These are phyloP conservation scores for Penicillium argentinense DNA, from an alignment of 495 filamentous ascomycete genomes.

Conservation along the genomic window DNA sequence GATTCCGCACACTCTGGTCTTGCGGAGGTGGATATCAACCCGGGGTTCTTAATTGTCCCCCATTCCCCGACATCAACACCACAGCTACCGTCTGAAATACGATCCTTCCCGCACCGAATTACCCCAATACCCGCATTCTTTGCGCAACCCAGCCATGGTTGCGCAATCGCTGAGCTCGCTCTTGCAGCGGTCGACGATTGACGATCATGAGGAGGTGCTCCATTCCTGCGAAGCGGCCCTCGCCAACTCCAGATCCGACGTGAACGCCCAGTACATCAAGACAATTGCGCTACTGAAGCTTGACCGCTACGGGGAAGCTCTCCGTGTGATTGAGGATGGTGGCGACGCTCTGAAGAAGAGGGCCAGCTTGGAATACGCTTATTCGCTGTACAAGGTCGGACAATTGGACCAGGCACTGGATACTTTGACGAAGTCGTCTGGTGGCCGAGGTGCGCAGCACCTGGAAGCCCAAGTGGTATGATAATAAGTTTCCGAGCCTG, in stretches of 20 bases:
- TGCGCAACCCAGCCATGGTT: slow-evolving; percentile 35
- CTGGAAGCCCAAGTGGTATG: slow-evolving; percentile 83
- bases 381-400: slow-evolving; percentile 88
- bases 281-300: slow-evolving; percentile 87
- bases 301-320: slow-evolving; percentile 88
- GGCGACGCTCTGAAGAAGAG: slow-evolving; percentile 64
- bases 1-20: slow-evolving; percentile 29
- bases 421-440: slow-evolving; percentile 49
- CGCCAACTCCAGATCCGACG: slow-evolving; percentile 60
- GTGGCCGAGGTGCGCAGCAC: slow-evolving; percentile 69
- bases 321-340: slow-evolving; percentile 71
- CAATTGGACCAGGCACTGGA: slow-evolving; percentile 68
- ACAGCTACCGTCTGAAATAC: no score
- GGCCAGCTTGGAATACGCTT: slow-evolving; percentile 79
- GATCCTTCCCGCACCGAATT: no score
- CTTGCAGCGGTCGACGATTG: slow-evolving; percentile 59
- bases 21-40: slow-evolving; percentile 20
- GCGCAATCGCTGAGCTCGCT: slow-evolving; percentile 55
- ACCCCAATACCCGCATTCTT: no score
- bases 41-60: not conserved
- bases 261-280: slow-evolving; percentile 72
- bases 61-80: no score
- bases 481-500: slow-evolving; percentile 37
- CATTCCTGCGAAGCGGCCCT: slow-evolving; percentile 69
- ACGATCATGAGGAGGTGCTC: slow-evolving; percentile 73